phyloP scores from a whole-genome alignment of 2,329 filamentous ascomycete species.

The Bipolaris zeicola region DNA sequence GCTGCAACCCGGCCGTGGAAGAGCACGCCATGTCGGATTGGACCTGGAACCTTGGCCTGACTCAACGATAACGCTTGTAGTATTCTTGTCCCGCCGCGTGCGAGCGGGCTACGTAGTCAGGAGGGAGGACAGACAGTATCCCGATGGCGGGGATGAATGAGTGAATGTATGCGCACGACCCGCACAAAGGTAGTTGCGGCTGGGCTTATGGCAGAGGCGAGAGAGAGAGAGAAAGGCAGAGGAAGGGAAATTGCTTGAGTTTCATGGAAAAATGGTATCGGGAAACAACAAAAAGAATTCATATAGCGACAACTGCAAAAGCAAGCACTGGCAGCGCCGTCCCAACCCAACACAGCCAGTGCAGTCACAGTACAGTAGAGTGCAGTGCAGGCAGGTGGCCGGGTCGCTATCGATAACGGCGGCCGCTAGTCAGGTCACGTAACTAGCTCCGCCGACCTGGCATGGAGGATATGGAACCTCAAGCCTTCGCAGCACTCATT shows the following conservation, averaged over 20 bases:
- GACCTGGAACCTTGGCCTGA: not conserved
- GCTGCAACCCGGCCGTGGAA: constrained; percentile 1
- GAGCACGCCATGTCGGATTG: not conserved
- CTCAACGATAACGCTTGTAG: not conserved
- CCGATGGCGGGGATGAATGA: not conserved
- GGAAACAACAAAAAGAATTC: too few relatives aligned
- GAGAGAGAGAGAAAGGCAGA: not conserved
- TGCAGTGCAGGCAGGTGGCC: not conserved
- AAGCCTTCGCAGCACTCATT: constrained; percentile 8
- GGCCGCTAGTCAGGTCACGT: constrained; percentile 15
- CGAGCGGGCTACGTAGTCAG: not conserved
- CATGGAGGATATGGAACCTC: constrained; percentile 11
- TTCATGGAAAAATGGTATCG: too few relatives aligned
- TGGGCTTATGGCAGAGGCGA: not conserved
- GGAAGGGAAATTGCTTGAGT: not conserved
- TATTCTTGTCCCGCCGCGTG: too few relatives aligned
- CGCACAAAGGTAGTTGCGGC: too few relatives aligned
- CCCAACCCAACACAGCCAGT: not conserved
- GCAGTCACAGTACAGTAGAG: not conserved
- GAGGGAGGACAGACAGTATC: not conserved
- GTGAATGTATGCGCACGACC: too few relatives aligned
- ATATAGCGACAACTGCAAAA: too few relatives aligned
- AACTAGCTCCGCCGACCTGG: constrained; percentile 13
- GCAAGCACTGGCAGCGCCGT: too few relatives aligned
- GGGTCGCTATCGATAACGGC: constrained; percentile 12